Evolutionary conservation across 352 stramenopile genomes (phyloP).

Genomic region (Blastocystis sp.): DNA sequence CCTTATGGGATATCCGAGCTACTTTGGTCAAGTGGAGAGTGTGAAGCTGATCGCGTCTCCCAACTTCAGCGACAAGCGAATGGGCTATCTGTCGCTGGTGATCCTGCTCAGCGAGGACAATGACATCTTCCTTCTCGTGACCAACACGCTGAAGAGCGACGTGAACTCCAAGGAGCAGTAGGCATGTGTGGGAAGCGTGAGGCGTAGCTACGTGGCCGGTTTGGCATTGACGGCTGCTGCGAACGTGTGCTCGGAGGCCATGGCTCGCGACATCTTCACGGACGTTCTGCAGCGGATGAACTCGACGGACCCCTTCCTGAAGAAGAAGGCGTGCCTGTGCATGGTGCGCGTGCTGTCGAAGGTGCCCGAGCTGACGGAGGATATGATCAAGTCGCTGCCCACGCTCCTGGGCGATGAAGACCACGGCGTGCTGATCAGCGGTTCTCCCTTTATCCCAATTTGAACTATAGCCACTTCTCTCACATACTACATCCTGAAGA

Average conservation of each 20-base stretch:
- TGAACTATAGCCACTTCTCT: constrained; percentile 20
- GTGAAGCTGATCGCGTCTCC: constrained; percentile 97
- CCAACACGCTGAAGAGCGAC: constrained; percentile 91
- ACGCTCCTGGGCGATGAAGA: constrained; percentile 90
- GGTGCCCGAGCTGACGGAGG: constrained; percentile 94
- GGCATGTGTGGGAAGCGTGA: constrained; percentile 80
- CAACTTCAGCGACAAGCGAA: constrained; percentile 97
- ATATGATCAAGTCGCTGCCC: constrained; percentile 92
- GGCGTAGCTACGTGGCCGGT: constrained; percentile 86
- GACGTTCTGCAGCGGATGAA: constrained; percentile 92
- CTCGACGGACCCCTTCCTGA: constrained; percentile 87
- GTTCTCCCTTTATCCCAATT: constrained; percentile 74
- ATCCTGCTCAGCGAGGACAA: constrained; percentile 94
- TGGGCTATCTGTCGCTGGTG: constrained; percentile 85
- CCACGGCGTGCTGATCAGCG: constrained; percentile 93
- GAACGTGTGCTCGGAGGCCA: constrained; percentile 95
- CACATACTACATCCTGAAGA: constrained; percentile 37
- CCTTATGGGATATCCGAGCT: constrained; percentile 98
- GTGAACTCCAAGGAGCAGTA: constrained; percentile 39
- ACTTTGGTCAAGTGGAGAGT: constrained; percentile 99
- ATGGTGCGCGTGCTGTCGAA: constrained; percentile 84
- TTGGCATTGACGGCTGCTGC: constrained; percentile 92
- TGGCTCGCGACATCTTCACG: constrained; percentile 93
- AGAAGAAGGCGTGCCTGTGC: constrained; percentile 94
- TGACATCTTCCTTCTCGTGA: constrained; percentile 98